A percentile compares a stretch with the other conserved stretches of the same genome.
Evolutionary conservation across 345 rosid species (phyloP).

Genomic region (Eucalyptus leucophloia): DNA sequence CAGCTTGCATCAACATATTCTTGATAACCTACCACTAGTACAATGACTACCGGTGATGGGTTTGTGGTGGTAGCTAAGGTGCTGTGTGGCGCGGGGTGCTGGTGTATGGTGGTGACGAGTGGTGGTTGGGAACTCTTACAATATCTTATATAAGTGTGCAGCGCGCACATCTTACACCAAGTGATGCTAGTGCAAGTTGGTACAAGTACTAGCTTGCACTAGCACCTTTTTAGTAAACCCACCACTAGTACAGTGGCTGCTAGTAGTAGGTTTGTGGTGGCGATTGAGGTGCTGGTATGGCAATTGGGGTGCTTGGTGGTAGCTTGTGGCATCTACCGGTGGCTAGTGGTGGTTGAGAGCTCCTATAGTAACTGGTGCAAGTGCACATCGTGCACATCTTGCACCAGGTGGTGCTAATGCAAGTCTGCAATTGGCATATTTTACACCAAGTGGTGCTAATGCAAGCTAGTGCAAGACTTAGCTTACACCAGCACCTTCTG

Average conservation of each 20-base stretch:
- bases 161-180: too few relatives aligned
- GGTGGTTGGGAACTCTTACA: too few relatives aligned
- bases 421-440: accelerated
- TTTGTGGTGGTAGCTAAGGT: too few relatives aligned
- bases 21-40: too few relatives aligned
- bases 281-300: accelerated
- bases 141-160: too few relatives aligned
- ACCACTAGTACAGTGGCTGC: accelerated
- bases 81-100: accelerated
- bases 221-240: accelerated
- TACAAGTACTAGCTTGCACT: accelerated
- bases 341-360: accelerated
- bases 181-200: accelerated
- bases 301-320: too few relatives aligned
- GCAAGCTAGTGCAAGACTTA: accelerated
- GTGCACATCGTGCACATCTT: too few relatives aligned
- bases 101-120: too few relatives aligned
- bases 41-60: accelerated
- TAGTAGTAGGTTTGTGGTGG: accelerated
- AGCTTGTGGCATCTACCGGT: accelerated
- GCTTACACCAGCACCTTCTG: too few relatives aligned
- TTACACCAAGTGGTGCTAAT: too few relatives aligned
- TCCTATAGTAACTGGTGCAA: accelerated
- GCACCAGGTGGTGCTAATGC: accelerated
- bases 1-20: accelerated